Evolutionary conservation across 148 eudicot genomes (phyloP).

Genomic region (Pouteria glomerata): DNA sequence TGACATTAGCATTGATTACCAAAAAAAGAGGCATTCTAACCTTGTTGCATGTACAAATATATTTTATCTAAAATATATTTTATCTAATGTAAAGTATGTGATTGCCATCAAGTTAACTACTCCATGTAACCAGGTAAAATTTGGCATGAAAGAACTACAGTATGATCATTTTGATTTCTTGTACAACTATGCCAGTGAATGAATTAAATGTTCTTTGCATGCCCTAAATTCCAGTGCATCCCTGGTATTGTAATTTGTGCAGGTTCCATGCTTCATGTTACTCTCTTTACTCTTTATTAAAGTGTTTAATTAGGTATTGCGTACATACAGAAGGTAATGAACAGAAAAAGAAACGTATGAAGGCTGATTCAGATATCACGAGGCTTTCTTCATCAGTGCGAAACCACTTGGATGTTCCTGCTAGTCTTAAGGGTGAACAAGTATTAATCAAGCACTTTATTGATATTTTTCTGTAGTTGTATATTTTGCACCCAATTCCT

Average conservation of each 20-base stretch:
- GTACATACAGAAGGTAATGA: slow-evolving; percentile 69
- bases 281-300: not conserved
- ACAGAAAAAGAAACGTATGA: slow-evolving; percentile 80
- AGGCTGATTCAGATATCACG: slow-evolving; percentile 64
- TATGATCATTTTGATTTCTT: not conserved
- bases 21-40: not conserved
- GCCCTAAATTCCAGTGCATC: not conserved
- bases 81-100: no score
- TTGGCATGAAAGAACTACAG: no score
- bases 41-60: not conserved
- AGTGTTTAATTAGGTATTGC: not conserved
- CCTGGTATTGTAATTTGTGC: not conserved
- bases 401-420: slow-evolving; percentile 70
- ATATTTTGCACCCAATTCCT: no score
- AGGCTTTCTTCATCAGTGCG: slow-evolving; percentile 70
- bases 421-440: slow-evolving; percentile 92
- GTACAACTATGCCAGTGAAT: not conserved
- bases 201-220: not conserved
- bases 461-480: no score
- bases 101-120: no score
- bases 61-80: not conserved
- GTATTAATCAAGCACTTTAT: slow-evolving; percentile 30
- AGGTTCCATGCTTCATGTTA: slow-evolving; percentile 4
- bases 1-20: no score
- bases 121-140: no score